Percentiles rank a stretch among this genome's conserved stretches.
These are phyloP conservation scores for Candida neerlandica DNA, from an alignment of 1,139 yeast genomes.

Conservation along the genomic window DNA sequence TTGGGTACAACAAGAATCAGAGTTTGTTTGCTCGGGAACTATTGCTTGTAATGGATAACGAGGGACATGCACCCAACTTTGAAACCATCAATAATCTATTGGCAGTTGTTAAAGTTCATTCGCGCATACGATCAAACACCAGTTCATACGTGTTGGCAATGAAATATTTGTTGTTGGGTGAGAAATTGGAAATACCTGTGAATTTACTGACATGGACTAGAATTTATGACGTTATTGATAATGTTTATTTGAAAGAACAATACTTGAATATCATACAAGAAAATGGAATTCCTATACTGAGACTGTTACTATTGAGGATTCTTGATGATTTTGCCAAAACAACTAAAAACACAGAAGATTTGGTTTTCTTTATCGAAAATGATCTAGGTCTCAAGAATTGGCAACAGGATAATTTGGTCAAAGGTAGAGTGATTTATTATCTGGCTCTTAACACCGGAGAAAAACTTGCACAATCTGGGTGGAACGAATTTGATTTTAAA, in stretches of 20 bases:
- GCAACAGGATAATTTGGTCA: slow-evolving; percentile 32
- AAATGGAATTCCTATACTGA: slow-evolving; percentile 38
- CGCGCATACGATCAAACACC: slow-evolving; percentile 35
- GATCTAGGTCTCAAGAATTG: slow-evolving; percentile 35
- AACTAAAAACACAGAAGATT: slow-evolving; percentile 27
- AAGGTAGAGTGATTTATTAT: slow-evolving; percentile 34
- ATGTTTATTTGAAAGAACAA: slow-evolving; percentile 40
- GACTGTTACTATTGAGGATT: slow-evolving; percentile 30
- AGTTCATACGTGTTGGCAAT: slow-evolving; percentile 34
- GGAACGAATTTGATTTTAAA: slow-evolving; percentile 20
- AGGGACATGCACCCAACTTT: slow-evolving; percentile 43
- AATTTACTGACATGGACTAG: slow-evolving; percentile 42
- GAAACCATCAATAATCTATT: slow-evolving; percentile 45
- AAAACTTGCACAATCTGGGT: background rate
- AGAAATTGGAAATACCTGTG: slow-evolving; percentile 30
- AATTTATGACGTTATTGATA: slow-evolving; percentile 41
- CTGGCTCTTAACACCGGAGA: background rate
- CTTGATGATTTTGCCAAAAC: slow-evolving; percentile 40
- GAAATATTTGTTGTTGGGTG: slow-evolving; percentile 34
- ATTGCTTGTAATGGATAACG: slow-evolving; percentile 44
- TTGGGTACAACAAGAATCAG: slow-evolving; percentile 46
- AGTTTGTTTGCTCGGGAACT: slow-evolving; percentile 46
- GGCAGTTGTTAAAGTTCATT: slow-evolving; percentile 34
- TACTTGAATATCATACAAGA: slow-evolving; percentile 35
- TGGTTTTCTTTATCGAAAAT: slow-evolving; percentile 35